Base-by-base conservation (phyloP, 345 rosid species). In the Physaria fendleri region DNA sequence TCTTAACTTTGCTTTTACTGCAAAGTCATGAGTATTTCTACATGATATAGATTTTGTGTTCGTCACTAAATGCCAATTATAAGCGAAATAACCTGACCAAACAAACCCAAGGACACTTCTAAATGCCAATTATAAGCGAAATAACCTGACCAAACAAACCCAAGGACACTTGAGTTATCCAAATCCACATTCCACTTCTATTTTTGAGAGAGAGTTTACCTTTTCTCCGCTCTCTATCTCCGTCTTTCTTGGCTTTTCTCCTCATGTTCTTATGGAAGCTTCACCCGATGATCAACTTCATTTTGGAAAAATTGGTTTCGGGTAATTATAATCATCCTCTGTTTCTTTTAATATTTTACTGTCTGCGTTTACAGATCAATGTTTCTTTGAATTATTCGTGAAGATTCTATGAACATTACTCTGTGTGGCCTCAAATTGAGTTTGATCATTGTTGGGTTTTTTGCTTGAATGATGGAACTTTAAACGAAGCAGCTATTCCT, bases 401-500 rank as follows among this genome's bases (percentile, higher is more conserved):
- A 33, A 6, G n/a, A 20, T 65, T 25, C 40, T 38, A 20, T n/a
- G n/a, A n/a, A n/a, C n/a, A n/a, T n/a, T n/a, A n/a, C n/a, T n/a
- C n/a, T n/a, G n/a, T n/a, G n/a, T n/a, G n/a, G n/a, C n/a, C 28
- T 20, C 8, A 35, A 28, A 34, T 43, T 25, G 61, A 60, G 8
- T 44, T 43, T 68, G 48, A 44, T 35, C 0, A 13, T 50, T 52
- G 27, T 8, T 58, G 46, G 17, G 1, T 11, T 47, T 62, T 63
- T 47, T 51, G 53, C 42, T 47, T 33, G 39, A 9, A 44, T 24
- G 92, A 88, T 69, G 90, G 96, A 55, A 53, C 76, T 12, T 76
- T 88, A 81, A 88, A 59, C 42, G 96, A 88, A 68, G 15, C 81
- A 14, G 78, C 81, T 50, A 69, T 85, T 72, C 83, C 85, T 42